Evolutionary conservation across 352 stramenopile genomes (phyloP), one percentile per base, ranked within the genome.

Genomic region (Globisporangium cederbergense): DNA sequence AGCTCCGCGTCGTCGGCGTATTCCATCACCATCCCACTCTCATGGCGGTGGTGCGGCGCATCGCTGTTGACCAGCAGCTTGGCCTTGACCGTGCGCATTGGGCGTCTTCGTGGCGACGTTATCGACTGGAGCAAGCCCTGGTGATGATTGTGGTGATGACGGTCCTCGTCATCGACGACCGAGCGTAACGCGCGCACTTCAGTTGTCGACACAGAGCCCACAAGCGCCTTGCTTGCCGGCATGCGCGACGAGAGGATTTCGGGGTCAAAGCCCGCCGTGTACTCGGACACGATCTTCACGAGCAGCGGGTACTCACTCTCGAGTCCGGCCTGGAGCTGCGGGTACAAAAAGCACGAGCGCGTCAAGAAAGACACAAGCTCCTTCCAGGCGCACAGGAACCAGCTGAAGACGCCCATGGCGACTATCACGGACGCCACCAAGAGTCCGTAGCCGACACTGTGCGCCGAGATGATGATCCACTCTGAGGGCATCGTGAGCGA

Each of bases 391-490:
- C 71, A 87, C 3, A 94, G 71, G 40, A 94, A 94, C 71, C 83
- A 88, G 28, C 81, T 79, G 52, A 94, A 91, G 5, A 94, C 86
- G 18, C 86, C 86, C 72, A 94, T 86, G 2, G 83, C 79, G n/a
- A 94, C 70, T 8, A 94, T 73, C 10, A 91, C 82, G 4, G 78
- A 91, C 36, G 81, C 86, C 25, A 91, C 50, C 4, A 94, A 62
- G 13, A 94, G 65, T 25, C 81, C 78, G 54, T 94, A 94, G 8
- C 85, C 83, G 42, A 94, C 71, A 28, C 80, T 90, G 49, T 94
- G 85, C 9, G 85, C 85, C 38, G 85, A 94, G 38, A 94, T 74
- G 64, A 94, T 92, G 65, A 94, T 94, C 85, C 85, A 94, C 22
- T 71, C 79, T 4, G 83, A 75, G 2, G 85, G 79, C 77, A 94